Evolutionary conservation across 371 early-diverging fungal species (phyloP), one percentile per base, ranked within the genome.

Genomic region (Cokeromyces recurvatus): DNA sequence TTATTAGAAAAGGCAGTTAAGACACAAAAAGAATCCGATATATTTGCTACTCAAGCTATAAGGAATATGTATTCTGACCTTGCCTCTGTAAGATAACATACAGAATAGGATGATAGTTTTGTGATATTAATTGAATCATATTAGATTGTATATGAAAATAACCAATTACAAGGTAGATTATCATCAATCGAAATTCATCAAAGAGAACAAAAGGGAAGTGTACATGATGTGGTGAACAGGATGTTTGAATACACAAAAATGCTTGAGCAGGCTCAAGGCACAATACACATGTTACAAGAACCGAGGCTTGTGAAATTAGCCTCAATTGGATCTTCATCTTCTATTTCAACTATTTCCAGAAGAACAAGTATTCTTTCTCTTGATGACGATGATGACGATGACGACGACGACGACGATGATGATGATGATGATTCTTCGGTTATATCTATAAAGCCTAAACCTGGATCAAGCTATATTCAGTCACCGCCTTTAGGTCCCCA

Each of bases 261-360:
- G 45, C 64, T 79, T 20, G 80, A 77, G 38, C 73, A 78, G 53
- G 79, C 79, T 19, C 73, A 72, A 52, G 78, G 76, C 32, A 77
- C 80, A 8, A 77, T 79, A 32, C 76, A 77, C 15, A 53, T 53
- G 47, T 12, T 54, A 35, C 60, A 59, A 39, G 60, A 59, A 49
- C 53, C 54, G 2, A 38, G 57, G 20, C 37, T 48, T 11, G 49
- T 55, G 10, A 55, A 55, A 34, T 20, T 38, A n/a, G 16, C 24
- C 10, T 40, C 56, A 24, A 32, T 35, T 7, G 35, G 14, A 9
- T 11, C 35, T 15, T 6, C 53, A 12, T 38, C 47, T 15, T 36
- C 46, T 4, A 21, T 42, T 2, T 41, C 46, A 0, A 25, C 45
- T 3, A 39, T 29, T 10, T 51, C 51, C 11, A 34, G 51, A n/a